Evolutionary conservation across 352 stramenopile genomes (phyloP).

Genomic region (Phytophthora europaea): DNA sequence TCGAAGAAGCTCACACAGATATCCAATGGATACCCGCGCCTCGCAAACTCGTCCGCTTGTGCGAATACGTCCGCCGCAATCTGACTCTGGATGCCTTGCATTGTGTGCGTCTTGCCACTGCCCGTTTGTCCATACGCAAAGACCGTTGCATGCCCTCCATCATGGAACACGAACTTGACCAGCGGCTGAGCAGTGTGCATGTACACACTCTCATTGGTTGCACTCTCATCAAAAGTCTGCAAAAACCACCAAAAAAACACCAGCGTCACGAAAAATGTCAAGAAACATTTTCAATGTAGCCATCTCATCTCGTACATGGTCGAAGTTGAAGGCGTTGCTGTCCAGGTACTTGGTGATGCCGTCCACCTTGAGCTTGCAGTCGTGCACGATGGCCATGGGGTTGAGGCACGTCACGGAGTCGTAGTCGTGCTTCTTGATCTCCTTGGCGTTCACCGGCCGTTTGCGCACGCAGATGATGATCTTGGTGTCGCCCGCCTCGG

Average conservation of each 20-base stretch:
- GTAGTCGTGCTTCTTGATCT: constrained; percentile 95
- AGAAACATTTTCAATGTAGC: neutral
- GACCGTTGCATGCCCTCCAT: constrained; percentile 94
- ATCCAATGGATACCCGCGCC: constrained; percentile 67
- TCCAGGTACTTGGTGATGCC: constrained; percentile 99
- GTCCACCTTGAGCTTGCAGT: constrained; percentile 98
- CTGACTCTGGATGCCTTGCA: constrained; percentile 91
- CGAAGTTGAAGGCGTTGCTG: constrained; percentile 96
- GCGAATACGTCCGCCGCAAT: constrained; percentile 83
- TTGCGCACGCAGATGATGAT: constrained; percentile 98
- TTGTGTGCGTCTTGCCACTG: constrained; percentile 95
- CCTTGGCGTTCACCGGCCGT: constrained; percentile 93
- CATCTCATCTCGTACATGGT: constrained; percentile 56
- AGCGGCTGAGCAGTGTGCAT: constrained; percentile 92
- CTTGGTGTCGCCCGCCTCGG: constrained; percentile 71
- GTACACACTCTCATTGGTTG: constrained; percentile 96
- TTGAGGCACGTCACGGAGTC: constrained; percentile 97
- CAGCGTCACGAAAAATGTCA: neutral
- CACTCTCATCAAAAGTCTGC: constrained; percentile 95
- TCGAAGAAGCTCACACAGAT: constrained; percentile 97
- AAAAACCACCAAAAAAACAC: constrained; percentile 9
- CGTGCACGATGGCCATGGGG: constrained; percentile 95
- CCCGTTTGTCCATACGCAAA: constrained; percentile 98
- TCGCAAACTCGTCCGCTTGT: constrained; percentile 69
- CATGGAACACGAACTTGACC: constrained; percentile 95